These are phyloP conservation scores for Hypsizygus ulmarius DNA, from an alignment of 1,284 basidiomycete species.

Conservation along the genomic window DNA sequence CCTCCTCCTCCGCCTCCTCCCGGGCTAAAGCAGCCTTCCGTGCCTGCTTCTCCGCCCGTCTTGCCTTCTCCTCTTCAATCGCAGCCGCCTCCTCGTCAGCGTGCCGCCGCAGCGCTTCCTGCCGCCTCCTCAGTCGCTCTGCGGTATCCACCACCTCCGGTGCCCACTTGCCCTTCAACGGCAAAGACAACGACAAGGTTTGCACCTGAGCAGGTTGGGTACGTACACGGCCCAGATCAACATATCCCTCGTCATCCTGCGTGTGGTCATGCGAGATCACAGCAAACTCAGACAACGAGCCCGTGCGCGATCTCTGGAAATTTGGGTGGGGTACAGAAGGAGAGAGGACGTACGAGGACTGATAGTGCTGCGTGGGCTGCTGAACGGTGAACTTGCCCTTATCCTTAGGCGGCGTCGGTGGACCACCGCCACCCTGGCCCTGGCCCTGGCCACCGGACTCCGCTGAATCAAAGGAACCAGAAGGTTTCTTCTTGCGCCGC, in stretches of 20 bases:
- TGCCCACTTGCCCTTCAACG: conserved; percentile 41
- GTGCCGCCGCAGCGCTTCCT: conserved; percentile 38
- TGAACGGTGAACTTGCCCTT: conserved; percentile 18
- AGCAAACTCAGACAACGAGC: conserved; percentile 36
- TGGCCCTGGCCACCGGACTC: conserved; percentile 19
- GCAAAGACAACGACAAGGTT: conserved; percentile 20
- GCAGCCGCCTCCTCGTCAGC: conserved; percentile 38
- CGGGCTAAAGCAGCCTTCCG: conserved; percentile 39
- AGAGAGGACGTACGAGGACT: conserved; percentile 13
- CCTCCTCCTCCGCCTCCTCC: conserved; percentile 55
- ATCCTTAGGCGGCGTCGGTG: conserved; percentile 43
- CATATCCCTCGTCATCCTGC: conserved; percentile 19
- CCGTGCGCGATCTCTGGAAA: conserved; percentile 24
- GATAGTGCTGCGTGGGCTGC: conserved; percentile 5
- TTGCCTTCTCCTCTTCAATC: conserved; percentile 34
- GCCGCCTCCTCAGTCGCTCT: conserved; percentile 41
- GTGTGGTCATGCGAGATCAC: conserved; percentile 34
- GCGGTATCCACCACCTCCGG: conserved; percentile 38
- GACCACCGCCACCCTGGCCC: conserved; percentile 17
- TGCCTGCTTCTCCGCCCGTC: conserved; percentile 45
- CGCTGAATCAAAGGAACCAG: conserved; percentile 20
- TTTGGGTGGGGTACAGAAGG: conserved; percentile 10
- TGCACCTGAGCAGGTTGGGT: conserved; percentile 14
- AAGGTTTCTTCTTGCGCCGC: conserved; percentile 34
- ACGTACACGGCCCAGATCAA: conserved; percentile 13